Evolutionary conservation across 257 asterid species (phyloP).

Genomic region (Gardenia jasminoides): DNA sequence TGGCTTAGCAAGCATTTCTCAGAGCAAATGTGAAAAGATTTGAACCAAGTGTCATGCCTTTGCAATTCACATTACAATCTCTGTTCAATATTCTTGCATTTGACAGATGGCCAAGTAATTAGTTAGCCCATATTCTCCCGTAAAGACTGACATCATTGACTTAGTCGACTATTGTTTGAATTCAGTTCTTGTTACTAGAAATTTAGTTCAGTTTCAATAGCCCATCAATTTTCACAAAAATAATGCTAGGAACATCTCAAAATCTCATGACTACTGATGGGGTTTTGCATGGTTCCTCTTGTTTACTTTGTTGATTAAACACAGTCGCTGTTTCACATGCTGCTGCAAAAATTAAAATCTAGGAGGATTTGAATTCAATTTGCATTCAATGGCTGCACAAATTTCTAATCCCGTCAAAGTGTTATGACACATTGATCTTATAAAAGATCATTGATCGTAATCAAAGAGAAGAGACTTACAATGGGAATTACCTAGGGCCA

Average conservation of each 20-base stretch:
- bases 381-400: neutral
- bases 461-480: neutral
- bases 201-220: neutral
- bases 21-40: constrained; percentile 79
- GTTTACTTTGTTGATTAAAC: neutral
- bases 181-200: neutral
- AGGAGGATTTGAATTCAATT: neutral
- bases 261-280: too few relatives aligned
- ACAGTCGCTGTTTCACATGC: neutral
- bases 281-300: too few relatives aligned
- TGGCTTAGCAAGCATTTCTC: constrained; percentile 93
- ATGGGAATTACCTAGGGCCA: too few relatives aligned
- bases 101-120: neutral
- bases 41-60: constrained; percentile 10
- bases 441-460: neutral
- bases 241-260: neutral
- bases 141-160: neutral
- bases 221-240: neutral
- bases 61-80: neutral
- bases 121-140: too few relatives aligned
- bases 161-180: neutral
- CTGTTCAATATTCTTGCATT: neutral
- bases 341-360: neutral
- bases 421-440: neutral
- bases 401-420: neutral